A percentile compares a stretch with the other conserved stretches of the same genome.
Conservation (phyloP, 1,284 basidiomycete genomes). For the Neonothopanus nambi region DNA sequence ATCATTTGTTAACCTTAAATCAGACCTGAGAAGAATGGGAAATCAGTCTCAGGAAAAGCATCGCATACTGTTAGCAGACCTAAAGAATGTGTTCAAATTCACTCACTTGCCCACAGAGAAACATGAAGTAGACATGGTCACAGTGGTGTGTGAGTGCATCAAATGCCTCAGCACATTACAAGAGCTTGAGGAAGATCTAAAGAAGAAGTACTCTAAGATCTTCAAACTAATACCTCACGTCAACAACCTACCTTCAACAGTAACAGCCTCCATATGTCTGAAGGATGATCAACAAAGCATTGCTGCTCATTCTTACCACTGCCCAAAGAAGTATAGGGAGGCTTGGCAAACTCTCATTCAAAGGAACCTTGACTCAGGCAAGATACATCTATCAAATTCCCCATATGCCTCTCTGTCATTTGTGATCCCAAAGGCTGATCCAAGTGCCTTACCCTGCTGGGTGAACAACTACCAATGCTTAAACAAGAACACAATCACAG, state of each 20-base stretch:
- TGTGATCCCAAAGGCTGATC: constrained; percentile 7
- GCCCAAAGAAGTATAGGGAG: background rate
- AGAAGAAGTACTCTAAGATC: background rate
- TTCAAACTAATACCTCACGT: constrained; percentile 6
- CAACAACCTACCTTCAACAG: background rate
- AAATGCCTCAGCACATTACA: background rate
- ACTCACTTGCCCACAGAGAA: background rate
- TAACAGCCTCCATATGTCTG: background rate
- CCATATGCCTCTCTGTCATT: background rate
- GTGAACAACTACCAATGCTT: background rate
- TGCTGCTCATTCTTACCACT: background rate
- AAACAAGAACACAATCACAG: background rate
- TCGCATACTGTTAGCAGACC: background rate
- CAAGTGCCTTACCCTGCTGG: constrained; percentile 1
- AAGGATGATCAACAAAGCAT: background rate
- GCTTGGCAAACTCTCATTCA: constrained; percentile 2
- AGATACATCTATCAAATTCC: constrained; percentile 1
- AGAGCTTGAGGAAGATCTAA: background rate
- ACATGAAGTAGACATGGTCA: background rate
- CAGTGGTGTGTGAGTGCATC: background rate
- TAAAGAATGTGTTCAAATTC: background rate
- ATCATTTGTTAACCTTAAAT: background rate
- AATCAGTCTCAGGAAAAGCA: background rate
- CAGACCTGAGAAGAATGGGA: background rate
- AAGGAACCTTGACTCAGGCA: background rate